Percentiles rank a stretch among this genome's conserved stretches.
Evolutionary conservation across 441 rosid genomes (phyloP).

Genomic region (Omphalea diandra): DNA sequence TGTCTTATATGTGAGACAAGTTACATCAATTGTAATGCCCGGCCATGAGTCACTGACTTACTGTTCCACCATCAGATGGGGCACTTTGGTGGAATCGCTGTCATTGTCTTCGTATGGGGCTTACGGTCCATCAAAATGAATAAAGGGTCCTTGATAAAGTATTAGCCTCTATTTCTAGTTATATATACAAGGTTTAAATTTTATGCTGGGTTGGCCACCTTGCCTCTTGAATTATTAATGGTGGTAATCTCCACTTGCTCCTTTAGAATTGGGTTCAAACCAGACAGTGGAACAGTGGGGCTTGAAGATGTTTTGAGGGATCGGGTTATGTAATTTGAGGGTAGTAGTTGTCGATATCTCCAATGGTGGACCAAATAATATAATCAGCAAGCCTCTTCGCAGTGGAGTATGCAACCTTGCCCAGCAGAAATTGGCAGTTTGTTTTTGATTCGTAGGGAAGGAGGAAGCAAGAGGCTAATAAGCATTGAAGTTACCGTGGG

Average conservation of each 20-base stretch:
- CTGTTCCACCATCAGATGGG: background rate
- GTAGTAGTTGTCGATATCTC: no score
- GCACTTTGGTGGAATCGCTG: background rate
- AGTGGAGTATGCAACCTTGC: background rate
- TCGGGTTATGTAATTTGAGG: no score
- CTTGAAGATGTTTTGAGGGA: background rate
- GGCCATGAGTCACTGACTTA: background rate
- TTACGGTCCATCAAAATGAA: background rate
- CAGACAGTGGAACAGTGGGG: background rate
- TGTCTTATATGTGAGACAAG: no score
- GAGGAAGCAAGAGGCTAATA: background rate
- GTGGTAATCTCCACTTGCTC: background rate
- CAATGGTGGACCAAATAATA: background rate
- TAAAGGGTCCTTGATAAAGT: background rate
- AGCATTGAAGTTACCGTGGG: conserved; percentile 4
- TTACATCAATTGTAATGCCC: conserved; percentile 2
- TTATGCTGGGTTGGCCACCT: background rate
- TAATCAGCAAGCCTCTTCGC: background rate
- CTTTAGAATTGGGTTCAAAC: background rate
- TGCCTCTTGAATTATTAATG: background rate
- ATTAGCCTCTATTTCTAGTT: background rate
- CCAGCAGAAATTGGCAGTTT: background rate
- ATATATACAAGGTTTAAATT: background rate
- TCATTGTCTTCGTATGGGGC: background rate
- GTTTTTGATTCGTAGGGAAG: background rate